Evolutionary conservation across 345 rosid species (phyloP).

Genomic region (Brassica carinata): DNA sequence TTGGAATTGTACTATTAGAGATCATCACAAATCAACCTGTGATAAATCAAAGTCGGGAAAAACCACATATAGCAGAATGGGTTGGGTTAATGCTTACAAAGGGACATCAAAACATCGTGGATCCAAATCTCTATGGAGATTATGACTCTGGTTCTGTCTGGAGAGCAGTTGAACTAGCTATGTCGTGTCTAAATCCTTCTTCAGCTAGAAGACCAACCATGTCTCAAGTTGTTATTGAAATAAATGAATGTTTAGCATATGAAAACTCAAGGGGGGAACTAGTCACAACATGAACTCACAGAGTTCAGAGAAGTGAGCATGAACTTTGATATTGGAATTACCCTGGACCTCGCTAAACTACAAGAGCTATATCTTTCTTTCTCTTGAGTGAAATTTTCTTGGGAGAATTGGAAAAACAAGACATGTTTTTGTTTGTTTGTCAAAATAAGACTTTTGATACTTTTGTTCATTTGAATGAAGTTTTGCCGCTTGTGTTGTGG

Average conservation of each 20-base stretch:
- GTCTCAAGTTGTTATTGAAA: conserved; percentile 43
- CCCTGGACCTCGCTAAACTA: conserved; percentile 31
- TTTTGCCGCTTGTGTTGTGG: too few relatives aligned
- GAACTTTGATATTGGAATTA: conserved; percentile 24
- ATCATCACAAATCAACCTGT: conserved; percentile 46
- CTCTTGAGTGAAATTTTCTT: background rate
- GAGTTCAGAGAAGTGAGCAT: conserved; percentile 16
- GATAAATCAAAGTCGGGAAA: conserved; percentile 31
- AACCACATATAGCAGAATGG: conserved; percentile 43
- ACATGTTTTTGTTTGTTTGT: too few relatives aligned
- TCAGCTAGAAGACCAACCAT: conserved; percentile 43
- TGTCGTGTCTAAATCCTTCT: conserved; percentile 45
- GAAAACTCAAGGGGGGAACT: conserved; percentile 35
- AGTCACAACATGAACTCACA: conserved; percentile 32
- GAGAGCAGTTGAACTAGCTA: conserved; percentile 55
- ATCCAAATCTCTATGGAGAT: conserved; percentile 45
- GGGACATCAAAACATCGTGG: conserved; percentile 46
- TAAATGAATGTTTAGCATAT: conserved; percentile 41
- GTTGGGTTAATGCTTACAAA: conserved; percentile 39
- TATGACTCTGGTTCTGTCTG: conserved; percentile 40
- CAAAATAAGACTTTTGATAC: too few relatives aligned
- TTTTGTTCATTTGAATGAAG: too few relatives aligned
- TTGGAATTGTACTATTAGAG: conserved; percentile 50
- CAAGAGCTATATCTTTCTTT: background rate
- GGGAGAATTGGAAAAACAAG: too few relatives aligned